Conservation (phyloP, 768 basidiomycete genomes). For the Tulasnella calospora region DNA sequence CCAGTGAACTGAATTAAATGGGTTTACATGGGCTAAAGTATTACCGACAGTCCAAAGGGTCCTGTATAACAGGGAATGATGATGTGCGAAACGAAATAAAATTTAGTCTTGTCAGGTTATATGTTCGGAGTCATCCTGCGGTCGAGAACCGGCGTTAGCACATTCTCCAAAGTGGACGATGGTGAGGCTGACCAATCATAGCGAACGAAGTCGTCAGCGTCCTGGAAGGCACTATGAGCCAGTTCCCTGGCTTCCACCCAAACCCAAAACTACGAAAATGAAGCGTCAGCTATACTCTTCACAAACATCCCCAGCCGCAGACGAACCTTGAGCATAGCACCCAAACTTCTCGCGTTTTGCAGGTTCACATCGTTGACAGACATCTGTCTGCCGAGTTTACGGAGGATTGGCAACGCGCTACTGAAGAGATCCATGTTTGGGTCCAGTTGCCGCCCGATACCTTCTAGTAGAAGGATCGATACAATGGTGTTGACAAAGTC, state of each 20-base stretch:
- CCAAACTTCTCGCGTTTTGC: constrained; percentile 64
- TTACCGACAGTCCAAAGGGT: neutral
- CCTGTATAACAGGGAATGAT: neutral
- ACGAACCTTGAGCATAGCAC: constrained; percentile 81
- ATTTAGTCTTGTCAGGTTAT: neutral
- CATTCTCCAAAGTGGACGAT: neutral
- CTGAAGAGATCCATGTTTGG: constrained; percentile 91
- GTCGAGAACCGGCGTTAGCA: neutral
- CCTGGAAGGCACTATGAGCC: constrained; percentile 68
- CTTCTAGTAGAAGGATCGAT: constrained; percentile 86
- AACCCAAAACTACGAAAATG: constrained; percentile 67
- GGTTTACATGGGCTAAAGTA: neutral
- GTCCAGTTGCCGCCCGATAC: constrained; percentile 91
- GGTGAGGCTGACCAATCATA: constrained; percentile 69
- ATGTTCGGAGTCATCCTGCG: constrained; percentile 7
- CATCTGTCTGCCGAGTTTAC: constrained; percentile 90
- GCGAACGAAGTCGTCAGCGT: constrained; percentile 81
- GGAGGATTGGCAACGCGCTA: constrained; percentile 86
- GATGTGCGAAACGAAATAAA: neutral
- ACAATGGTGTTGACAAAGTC: constrained; percentile 99
- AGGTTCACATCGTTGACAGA: constrained; percentile 60
- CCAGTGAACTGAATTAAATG: neutral
- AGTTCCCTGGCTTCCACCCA: constrained; percentile 89
- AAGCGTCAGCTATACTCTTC: constrained; percentile 21
- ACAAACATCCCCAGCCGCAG: neutral